Evolutionary conservation across 23 red algal genomes (phyloP), one percentile per base, ranked within the genome.

Genomic region (Gracilariopsis chorda): DNA sequence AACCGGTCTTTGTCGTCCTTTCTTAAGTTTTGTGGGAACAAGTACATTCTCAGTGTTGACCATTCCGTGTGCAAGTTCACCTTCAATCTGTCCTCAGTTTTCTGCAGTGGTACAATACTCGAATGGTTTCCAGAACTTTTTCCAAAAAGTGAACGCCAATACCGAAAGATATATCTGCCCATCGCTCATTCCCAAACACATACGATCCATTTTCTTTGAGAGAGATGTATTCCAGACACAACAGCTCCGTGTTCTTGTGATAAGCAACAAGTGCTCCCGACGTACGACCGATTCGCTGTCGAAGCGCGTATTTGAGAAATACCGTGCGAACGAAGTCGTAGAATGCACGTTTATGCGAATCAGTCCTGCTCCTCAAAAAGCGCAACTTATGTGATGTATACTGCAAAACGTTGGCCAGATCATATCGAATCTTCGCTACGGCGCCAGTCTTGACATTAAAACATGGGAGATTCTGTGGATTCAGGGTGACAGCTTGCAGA

Each of bases 391-490:
- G 42, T 20, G 33, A 10, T n/a, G 82, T 40, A 51, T 59, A 81
- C 70, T 37, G 59, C 17, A 39, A 28, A 69, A 94, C 94, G 61
- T 93, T 78, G 32, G 47, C 41, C 56, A 95, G 43, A 56, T 94
- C 87, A 47, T 89, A 98, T 25, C 92, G 95, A 45, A 95, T 92
- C 14, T 91, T 58, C 7, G 95, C 91, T n/a, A 80, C 42, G 5
- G 95, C 95, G 23, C 95, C 69, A 27, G 92, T 92, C 74, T 98
- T 98, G 32, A 98, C 49, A 67, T 98, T 91, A 56, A 98, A 98
- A 37, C n/a, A n/a, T n/a, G n/a, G n/a, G n/a, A n/a, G n/a, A n/a
- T n/a, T n/a, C n/a, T n/a, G n/a, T n/a, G n/a, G n/a, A n/a, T n/a
- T n/a, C n/a, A n/a, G n/a, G n/a, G n/a, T n/a, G n/a, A n/a, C n/a